phyloP scores from a whole-genome alignment of 202 grass and related monocot genomes.

The Elaeis oleifera region DNA sequence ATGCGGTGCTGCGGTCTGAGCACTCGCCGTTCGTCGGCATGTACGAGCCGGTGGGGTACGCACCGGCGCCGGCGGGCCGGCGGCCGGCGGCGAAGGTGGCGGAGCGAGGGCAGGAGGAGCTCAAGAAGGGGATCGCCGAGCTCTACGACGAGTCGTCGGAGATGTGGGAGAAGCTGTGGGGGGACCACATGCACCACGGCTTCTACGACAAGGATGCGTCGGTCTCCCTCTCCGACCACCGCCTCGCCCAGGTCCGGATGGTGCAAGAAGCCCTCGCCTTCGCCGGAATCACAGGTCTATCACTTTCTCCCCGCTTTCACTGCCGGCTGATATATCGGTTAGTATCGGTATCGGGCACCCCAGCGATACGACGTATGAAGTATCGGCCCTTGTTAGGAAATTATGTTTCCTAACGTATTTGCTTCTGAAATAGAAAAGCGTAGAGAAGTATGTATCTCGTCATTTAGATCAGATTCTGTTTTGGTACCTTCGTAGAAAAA shows the following conservation, averaged over 20 bases:
- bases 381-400: too few species aligned
- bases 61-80: background rate
- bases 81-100: conserved; percentile 16
- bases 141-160: conserved; percentile 90
- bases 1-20: too few species aligned
- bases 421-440: too few species aligned
- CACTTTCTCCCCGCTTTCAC: background rate
- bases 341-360: too few species aligned
- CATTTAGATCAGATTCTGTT: too few species aligned
- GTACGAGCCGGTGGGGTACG: too few species aligned
- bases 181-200: conserved; percentile 98
- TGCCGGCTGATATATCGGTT: too few species aligned
- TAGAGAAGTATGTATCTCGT: too few species aligned
- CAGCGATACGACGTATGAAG: too few species aligned
- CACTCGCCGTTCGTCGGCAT: too few species aligned
- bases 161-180: conserved; percentile 85
- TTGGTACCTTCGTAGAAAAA: too few species aligned
- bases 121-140: conserved; percentile 92
- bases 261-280: conserved; percentile 82
- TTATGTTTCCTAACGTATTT: too few species aligned
- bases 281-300: conserved; percentile 50
- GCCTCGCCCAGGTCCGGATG: conserved; percentile 79
- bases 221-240: conserved; percentile 58
- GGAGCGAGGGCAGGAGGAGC: conserved; percentile 25
- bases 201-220: conserved; percentile 52